Evolutionary conservation across 2,329 filamentous ascomycete species (phyloP).

Genomic region (Simplicillium aogashimaense): DNA sequence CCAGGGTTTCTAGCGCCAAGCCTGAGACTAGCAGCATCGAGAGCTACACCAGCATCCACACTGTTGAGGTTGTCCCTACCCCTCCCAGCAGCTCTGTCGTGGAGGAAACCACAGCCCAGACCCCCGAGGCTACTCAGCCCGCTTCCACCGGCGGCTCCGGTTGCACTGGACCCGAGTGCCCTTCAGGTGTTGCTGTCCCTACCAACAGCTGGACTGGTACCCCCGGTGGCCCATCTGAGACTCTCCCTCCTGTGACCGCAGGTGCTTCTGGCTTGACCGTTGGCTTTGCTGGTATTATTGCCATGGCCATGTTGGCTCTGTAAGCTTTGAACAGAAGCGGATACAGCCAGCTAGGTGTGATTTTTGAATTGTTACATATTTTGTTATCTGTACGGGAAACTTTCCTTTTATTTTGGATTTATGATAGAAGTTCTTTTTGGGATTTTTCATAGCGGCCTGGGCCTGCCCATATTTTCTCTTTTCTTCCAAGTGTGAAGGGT

Average conservation of each 20-base stretch:
- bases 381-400: too few relatives aligned
- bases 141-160: conserved; percentile 13
- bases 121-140: conserved; percentile 8
- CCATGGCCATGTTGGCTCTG: conserved; percentile 7
- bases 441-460: too few relatives aligned
- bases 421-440: too few relatives aligned
- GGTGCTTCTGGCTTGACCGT: conserved; percentile 27
- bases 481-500: too few relatives aligned
- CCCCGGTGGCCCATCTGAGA: conserved; percentile 4
- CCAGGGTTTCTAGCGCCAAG: not conserved
- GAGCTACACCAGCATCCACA: not conserved
- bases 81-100: conserved; percentile 9
- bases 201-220: conserved; percentile 7
- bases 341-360: too few relatives aligned
- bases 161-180: conserved; percentile 14
- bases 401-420: too few relatives aligned
- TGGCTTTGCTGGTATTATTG: conserved; percentile 15
- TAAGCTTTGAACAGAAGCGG: too few relatives aligned
- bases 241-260: conserved; percentile 30
- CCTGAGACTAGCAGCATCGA: not conserved
- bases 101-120: conserved; percentile 14
- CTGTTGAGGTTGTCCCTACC: not conserved
- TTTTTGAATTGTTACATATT: too few relatives aligned
- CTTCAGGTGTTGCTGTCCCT: conserved; percentile 11
- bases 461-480: too few relatives aligned